These are phyloP conservation scores for Periconia sp. DNA, from an alignment of 2,329 filamentous ascomycete genomes.

Conservation along the genomic window DNA sequence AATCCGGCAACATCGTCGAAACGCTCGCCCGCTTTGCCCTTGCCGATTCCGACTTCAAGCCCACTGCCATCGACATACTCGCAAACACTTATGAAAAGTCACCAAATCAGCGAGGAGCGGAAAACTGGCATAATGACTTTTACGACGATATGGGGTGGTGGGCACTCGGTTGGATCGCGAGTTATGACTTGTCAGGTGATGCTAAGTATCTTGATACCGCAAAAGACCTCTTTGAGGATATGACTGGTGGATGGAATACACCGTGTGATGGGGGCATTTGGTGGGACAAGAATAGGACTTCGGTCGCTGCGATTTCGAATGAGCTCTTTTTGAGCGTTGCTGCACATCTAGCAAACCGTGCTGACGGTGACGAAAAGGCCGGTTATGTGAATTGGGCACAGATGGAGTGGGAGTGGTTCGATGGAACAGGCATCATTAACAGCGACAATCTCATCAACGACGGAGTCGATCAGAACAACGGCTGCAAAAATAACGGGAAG, in stretches of 20 bases:
- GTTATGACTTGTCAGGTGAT: conserved; percentile 62
- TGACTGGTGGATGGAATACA: conserved; percentile 57
- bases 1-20: conserved; percentile 45
- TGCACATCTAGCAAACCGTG: conserved; percentile 59
- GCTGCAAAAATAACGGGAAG: conserved; percentile 61
- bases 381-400: conserved; percentile 58
- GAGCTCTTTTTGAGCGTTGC: conserved; percentile 63
- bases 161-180: conserved; percentile 64
- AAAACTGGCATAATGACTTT: conserved; percentile 57
- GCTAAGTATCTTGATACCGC: conserved; percentile 61
- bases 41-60: conserved; percentile 34
- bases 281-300: conserved; percentile 61
- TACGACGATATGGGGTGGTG: conserved; percentile 71
- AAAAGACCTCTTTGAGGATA: conserved; percentile 62
- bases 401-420: conserved; percentile 62
- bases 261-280: conserved; percentile 60
- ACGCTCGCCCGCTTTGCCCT: conserved; percentile 40
- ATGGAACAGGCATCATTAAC: conserved; percentile 58
- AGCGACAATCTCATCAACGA: conserved; percentile 60
- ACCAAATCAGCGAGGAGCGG: conserved; percentile 28
- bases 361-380: conserved; percentile 43
- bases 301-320: conserved; percentile 64
- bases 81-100: conserved; percentile 43
- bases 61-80: conserved; percentile 34
- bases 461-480: conserved; percentile 52